phyloP scores from a whole-genome alignment of 768 basidiomycete genomes.

The Boletus sp. region DNA sequence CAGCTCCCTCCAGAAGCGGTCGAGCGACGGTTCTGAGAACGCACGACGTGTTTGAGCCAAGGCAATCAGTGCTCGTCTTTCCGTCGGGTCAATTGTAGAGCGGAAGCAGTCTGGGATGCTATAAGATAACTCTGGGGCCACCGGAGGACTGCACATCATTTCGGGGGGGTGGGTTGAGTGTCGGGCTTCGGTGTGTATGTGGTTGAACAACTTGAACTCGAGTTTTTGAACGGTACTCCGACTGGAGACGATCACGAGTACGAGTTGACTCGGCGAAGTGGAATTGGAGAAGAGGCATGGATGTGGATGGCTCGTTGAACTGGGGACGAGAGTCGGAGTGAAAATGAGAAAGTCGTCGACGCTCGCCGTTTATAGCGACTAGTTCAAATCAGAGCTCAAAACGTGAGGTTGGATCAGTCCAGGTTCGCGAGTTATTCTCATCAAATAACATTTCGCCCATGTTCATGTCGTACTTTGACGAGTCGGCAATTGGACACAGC shows the following conservation, averaged over 20 bases:
- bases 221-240: not conserved
- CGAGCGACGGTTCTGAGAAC: slow-evolving; percentile 9
- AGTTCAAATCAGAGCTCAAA: too few relatives aligned
- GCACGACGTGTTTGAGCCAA: slow-evolving; percentile 10
- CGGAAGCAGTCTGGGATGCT: slow-evolving; percentile 1
- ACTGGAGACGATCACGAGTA: too few relatives aligned
- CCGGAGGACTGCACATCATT: not conserved
- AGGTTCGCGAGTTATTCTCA: too few relatives aligned
- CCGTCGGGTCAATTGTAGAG: not conserved
- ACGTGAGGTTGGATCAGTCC: too few relatives aligned
- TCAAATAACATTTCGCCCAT: too few relatives aligned
- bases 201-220: too few relatives aligned
- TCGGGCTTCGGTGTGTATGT: not conserved
- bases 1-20: slow-evolving; percentile 8
- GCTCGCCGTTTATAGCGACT: too few relatives aligned
- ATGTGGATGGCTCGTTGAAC: not conserved
- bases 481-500: too few relatives aligned
- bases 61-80: not conserved
- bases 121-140: slow-evolving; percentile 9
- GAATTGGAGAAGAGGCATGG: not conserved
- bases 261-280: too few relatives aligned
- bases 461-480: too few relatives aligned
- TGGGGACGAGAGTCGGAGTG: not conserved
- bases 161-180: not conserved
- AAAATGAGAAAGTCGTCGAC: too few relatives aligned